These are phyloP conservation scores for Gomphus bonarii DNA, from an alignment of 1,284 basidiomycete species.

Conservation along the genomic window DNA sequence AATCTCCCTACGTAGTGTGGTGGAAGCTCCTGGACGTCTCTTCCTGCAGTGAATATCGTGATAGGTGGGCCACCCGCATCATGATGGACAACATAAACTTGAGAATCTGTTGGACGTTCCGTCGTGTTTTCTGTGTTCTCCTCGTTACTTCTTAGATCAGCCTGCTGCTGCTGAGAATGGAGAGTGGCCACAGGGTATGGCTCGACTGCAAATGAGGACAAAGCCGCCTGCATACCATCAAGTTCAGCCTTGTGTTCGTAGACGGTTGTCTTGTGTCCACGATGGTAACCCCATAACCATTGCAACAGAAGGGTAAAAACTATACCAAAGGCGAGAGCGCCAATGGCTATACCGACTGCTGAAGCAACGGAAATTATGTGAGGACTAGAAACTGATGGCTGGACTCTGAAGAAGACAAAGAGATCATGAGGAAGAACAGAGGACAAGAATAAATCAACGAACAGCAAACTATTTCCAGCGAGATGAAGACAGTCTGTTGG, in stretches of 20 bases:
- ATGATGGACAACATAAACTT: conserved; percentile 6
- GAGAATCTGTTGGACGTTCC: background rate
- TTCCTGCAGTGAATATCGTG: conserved; percentile 1
- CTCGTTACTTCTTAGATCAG: background rate
- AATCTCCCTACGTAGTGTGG: background rate
- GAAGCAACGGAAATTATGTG: background rate
- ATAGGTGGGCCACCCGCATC: conserved; percentile 1
- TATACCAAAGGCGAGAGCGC: background rate
- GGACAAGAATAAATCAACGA: background rate
- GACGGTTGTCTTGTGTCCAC: no score
- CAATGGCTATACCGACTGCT: background rate
- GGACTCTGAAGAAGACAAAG: background rate
- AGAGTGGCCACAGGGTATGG: background rate
- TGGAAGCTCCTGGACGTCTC: conserved; percentile 4
- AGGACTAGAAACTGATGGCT: background rate
- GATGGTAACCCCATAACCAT: background rate
- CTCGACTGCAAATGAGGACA: background rate
- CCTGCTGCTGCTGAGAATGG: background rate
- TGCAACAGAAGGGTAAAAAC: background rate
- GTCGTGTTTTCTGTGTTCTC: background rate
- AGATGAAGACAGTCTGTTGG: conserved; percentile 30
- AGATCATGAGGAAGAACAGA: background rate
- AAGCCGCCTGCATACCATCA: background rate
- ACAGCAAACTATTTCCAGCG: conserved; percentile 12
- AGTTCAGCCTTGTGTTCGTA: background rate